Evolutionary conservation across 1,284 basidiomycete genomes (phyloP), one percentile per base, ranked within the genome.

Genomic region (Microbotryum lychnidis-dioicae): DNA sequence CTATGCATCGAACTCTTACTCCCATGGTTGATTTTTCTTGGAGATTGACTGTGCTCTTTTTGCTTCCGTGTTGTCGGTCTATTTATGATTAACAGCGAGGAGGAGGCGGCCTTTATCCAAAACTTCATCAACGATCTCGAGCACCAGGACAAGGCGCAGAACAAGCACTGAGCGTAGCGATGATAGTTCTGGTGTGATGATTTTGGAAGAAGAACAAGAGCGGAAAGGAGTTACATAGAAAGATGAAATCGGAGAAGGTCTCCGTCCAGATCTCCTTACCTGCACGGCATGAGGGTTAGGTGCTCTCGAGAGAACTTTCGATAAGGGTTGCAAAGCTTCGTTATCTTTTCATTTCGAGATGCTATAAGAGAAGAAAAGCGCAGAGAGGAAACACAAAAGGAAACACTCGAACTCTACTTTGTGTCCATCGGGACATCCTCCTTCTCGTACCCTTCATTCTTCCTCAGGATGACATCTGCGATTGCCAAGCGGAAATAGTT

Each of bases 381-480:
- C 37, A 42, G 37, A 42, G 37, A 31, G 31, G 7, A 31, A 42
- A 42, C 37, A 6, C 37, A 42, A 42, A 18, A 42, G 16, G 16
- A 18, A 37, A 42, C 37, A 4, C 12, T 12, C 23, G 33, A 10
- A 16, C 29, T 61, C 50, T 61, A 62, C 63, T 60, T 65, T 27
- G 53, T 51, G 45, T 64, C 65, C 61, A 64, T 61, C 63, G 46
- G 58, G 18, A 58, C 57, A 33, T 68, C 64, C 29, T 71, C 72
- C 68, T 74, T 71, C 61, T 75, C 74, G 64, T 73, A 77, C 3
- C 76, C 76, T 54, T 75, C 74, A 65, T 78, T 78, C 70, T 77
- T 77, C 55, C 69, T 68, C 56, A 77, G 59, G 23, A 78, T 70
- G 44, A 71, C 74, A 67, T 65, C 70, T 68, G 58, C 70, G 69